Base-by-base conservation (phyloP, 2,329 filamentous ascomycete genomes). In the Xylariaceae sp. region DNA sequence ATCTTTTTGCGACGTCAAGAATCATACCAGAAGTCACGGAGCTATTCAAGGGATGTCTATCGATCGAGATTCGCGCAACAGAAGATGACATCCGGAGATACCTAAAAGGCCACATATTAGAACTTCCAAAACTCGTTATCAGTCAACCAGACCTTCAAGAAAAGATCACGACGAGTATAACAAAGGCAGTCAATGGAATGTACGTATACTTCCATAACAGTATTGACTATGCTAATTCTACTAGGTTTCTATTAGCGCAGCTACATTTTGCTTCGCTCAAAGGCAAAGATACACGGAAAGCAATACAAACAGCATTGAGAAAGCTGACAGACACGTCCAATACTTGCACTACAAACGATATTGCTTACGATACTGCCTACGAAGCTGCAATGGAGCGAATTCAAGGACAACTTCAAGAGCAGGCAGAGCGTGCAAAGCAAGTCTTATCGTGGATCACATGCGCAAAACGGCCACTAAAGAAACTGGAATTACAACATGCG, bases 351-450 rank as follows among this genome's bases (percentile, higher is more conserved):
- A n/a, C n/a, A n/a, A n/a, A n/a, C n/a, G n/a, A n/a, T n/a, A n/a
- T n/a, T n/a, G 66, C 63, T 3, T 71, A 73, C 14, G 61, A 72
- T 17, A 7, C 58, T 10, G 70, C 71, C 0, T 82, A 81, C 43
- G 51, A 66, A 0, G 56, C 71, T 0, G 69, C 71, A 0, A 72
- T 79, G 61, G 40, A 70, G 1, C 62, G 75, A 14, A 76, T 80
- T 34, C 46, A 70, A n/a, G 52, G 58, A 1, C 75, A 79, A 45
- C 11, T 57, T 1, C 1, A 44, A 1, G 69, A 65, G 5, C 54
- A 66, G 9, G 33, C 42, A n/a, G 50, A 66, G 0, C 61, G 76
- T 31, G 76, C 76, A 0, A 71, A 65, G 6, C 48, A 69, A 17
- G 61, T 65, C 2, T 49, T 78, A 0, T 61, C 63, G 1, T 78